Base-by-base conservation (phyloP, 164 flowering plant genomes). In the Chimonanthus praecox region DNA sequence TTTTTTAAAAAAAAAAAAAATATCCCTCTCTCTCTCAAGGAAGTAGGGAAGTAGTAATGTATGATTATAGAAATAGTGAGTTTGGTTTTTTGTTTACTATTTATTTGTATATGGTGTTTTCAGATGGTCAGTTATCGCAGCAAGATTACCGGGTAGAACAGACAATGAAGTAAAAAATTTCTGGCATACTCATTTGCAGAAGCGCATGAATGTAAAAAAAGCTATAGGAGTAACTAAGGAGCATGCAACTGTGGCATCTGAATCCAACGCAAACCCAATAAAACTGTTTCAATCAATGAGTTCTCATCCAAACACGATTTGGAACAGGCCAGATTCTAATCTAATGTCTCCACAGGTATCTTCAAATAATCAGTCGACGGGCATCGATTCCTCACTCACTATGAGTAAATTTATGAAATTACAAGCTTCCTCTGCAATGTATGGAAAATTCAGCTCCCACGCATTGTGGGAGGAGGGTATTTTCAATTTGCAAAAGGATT, bases 161-260 rank as follows among this genome's bases (percentile, higher is more conserved):
- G 90, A 87, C 70, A 87, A 87, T 49, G 90, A 87, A 64, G 85
- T 87, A 4, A 87, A 87, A 70, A 87, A 87, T 78, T 85, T 85
- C 7, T 85, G 90, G 90, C 84, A 87, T 73, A 87, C 87, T 46
- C 81, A 84, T 68, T 62, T 87, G 71, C 85, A 85, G 79, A 85
- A 84, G 72, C 81, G 76, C 70, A 70, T 80, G 7, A 76, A 66
- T 33, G 77, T 67, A 49, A 72, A 67, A 33, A n/a, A 51, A 6
- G 44, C 7, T 47, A 61, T n/a, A 20, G 9, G 16, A 64, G 54
- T 64, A 68, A 48, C 58, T 33, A 65, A 7, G 3, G 15, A 44
- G 16, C 68, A 3, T 13, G 9, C 49, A 0, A 9, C 4, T 7
- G 68, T 43, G 44, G 10, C 6, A 33, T 65, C 68, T 44, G 13